phyloP scores from a whole-genome alignment of 2,329 filamentous ascomycete species.

The Dendrostoma leiphaemia region DNA sequence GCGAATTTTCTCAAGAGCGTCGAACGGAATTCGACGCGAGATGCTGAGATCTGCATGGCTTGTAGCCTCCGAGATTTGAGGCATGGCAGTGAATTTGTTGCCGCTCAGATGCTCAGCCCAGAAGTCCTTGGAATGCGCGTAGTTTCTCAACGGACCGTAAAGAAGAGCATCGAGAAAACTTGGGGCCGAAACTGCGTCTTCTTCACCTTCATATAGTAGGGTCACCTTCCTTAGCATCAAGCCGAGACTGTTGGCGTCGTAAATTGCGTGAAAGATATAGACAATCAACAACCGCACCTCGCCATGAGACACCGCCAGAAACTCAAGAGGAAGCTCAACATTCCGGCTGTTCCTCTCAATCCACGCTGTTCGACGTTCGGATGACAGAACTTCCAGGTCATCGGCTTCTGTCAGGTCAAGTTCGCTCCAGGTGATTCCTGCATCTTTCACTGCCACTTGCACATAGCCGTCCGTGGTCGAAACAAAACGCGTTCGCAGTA shows the following conservation, averaged over 20 bases:
- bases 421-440: slow-evolving; percentile 43
- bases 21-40: slow-evolving; percentile 34
- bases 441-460: slow-evolving; percentile 62
- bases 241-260: slow-evolving; percentile 78
- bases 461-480: slow-evolving; percentile 72
- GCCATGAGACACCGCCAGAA: slow-evolving; percentile 37
- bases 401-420: slow-evolving; percentile 26
- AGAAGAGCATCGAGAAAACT: slow-evolving; percentile 66
- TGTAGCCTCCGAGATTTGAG: slow-evolving; percentile 14
- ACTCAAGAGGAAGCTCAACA: slow-evolving; percentile 50
- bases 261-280: slow-evolving; percentile 80
- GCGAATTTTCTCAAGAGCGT: slow-evolving; percentile 50
- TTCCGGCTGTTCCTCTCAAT: slow-evolving; percentile 47
- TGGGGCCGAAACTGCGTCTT: slow-evolving; percentile 36
- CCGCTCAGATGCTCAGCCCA: slow-evolving; percentile 61
- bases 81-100: slow-evolving; percentile 26
- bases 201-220: slow-evolving; percentile 20
- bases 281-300: slow-evolving; percentile 48
- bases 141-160: slow-evolving; percentile 62
- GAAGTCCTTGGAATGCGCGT: slow-evolving; percentile 50
- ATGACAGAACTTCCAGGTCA: slow-evolving; percentile 32
- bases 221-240: slow-evolving; percentile 62
- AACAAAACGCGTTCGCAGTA: slow-evolving; percentile 72
- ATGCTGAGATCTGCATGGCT: slow-evolving; percentile 20
- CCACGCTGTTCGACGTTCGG: slow-evolving; percentile 48